Conservation (phyloP, 192 early-diverging fungal genomes). For the Backusella luteola region DNA sequence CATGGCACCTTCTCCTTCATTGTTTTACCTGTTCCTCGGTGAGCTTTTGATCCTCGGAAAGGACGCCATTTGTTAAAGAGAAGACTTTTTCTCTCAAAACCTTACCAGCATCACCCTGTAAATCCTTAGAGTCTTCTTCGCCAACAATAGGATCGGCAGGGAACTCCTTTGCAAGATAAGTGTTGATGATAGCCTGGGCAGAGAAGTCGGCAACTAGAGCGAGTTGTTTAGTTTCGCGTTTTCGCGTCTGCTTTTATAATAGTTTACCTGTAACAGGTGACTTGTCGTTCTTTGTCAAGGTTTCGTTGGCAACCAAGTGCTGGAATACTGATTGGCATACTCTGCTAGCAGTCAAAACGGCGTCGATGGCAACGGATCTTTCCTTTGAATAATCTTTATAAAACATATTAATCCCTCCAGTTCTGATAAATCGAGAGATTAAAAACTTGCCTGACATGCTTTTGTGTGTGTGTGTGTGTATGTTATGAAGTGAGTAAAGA, state of each 20-base stretch:
- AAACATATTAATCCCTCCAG: not conserved
- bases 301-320: constrained; percentile 74
- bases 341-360: constrained; percentile 84
- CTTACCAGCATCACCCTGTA: constrained; percentile 68
- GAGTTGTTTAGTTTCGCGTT: not conserved
- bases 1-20: not conserved
- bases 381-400: constrained; percentile 45
- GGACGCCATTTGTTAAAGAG: constrained; percentile 73
- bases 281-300: constrained; percentile 91
- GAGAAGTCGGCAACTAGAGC: constrained; percentile 87
- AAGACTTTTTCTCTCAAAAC: constrained; percentile 74
- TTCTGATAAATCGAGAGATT: not conserved
- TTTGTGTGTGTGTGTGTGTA: not conserved
- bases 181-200: constrained; percentile 93
- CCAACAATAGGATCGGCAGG: constrained; percentile 91
- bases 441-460: not conserved
- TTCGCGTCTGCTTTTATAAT: not conserved
- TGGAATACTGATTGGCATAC: constrained; percentile 91
- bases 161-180: constrained; percentile 71
- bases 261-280: constrained; percentile 87
- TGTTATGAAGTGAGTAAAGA: not conserved
- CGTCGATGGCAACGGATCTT: constrained; percentile 81
- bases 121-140: constrained; percentile 91
- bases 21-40: constrained; percentile 65
- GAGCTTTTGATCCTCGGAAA: constrained; percentile 46